Percentiles rank a stretch among this genome's conserved stretches.
Evolutionary conservation across 768 basidiomycete genomes (phyloP).

Genomic region (Hydnomerulius pinastri): DNA sequence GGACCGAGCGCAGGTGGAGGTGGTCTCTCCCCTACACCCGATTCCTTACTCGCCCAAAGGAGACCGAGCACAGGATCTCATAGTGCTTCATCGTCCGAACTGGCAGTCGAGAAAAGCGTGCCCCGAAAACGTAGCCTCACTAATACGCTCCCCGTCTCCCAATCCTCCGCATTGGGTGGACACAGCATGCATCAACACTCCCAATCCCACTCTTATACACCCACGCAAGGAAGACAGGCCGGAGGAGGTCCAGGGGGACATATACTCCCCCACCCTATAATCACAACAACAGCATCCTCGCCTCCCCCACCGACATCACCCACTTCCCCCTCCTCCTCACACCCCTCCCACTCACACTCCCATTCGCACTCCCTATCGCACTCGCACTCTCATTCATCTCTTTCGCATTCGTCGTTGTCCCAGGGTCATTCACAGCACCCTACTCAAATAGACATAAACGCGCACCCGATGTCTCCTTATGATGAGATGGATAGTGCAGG

Average conservation of each 20-base stretch:
- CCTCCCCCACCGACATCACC: slow-evolving; percentile 28
- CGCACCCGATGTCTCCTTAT: slow-evolving; percentile 39
- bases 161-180: background rate
- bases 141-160: slow-evolving; percentile 39
- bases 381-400: slow-evolving; percentile 21
- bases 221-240: slow-evolving; percentile 12
- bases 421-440: slow-evolving; percentile 16
- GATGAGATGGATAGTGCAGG: slow-evolving; percentile 61
- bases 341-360: slow-evolving; percentile 23
- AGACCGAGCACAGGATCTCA: slow-evolving; percentile 42
- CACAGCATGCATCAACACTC: slow-evolving; percentile 28
- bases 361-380: slow-evolving; percentile 21
- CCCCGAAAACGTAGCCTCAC: slow-evolving; percentile 72
- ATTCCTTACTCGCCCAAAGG: slow-evolving; percentile 29
- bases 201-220: slow-evolving; percentile 26
- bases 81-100: slow-evolving; percentile 48
- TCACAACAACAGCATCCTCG: slow-evolving; percentile 33
- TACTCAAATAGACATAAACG: slow-evolving; percentile 31
- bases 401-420: slow-evolving; percentile 25
- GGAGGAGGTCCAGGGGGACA: background rate
- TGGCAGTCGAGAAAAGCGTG: slow-evolving; percentile 48
- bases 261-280: slow-evolving; percentile 29
- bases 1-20: slow-evolving; percentile 23
- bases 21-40: slow-evolving; percentile 30
- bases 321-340: slow-evolving; percentile 24